Evolutionary conservation across 768 basidiomycete genomes (phyloP).

Genomic region (Antrodiella citrinella): DNA sequence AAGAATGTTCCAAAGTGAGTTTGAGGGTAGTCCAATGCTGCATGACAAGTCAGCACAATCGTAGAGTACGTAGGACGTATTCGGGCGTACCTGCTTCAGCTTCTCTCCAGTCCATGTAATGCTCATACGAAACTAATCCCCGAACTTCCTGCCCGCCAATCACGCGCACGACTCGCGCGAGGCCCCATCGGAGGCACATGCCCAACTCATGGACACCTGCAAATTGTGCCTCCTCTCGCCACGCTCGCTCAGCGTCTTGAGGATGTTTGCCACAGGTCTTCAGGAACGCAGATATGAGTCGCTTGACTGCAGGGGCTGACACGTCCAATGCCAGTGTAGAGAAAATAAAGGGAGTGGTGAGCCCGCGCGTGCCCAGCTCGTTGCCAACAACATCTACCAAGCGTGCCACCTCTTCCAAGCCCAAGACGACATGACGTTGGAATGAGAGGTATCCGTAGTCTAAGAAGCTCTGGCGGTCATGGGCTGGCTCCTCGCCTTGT

Average conservation of each 20-base stretch:
- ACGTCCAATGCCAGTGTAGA: constrained; percentile 83
- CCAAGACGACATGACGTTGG: constrained; percentile 66
- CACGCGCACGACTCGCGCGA: constrained; percentile 70
- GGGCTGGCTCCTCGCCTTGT: constrained; percentile 12
- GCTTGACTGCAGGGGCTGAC: constrained; percentile 60
- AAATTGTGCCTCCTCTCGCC: constrained; percentile 77
- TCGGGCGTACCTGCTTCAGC: constrained; percentile 66
- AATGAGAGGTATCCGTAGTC: constrained; percentile 72
- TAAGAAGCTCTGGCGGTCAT: constrained; percentile 22
- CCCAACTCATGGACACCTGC: constrained; percentile 84
- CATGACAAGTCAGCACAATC: constrained; percentile 11
- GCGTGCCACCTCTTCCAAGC: constrained; percentile 62
- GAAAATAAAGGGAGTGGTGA: constrained; percentile 90
- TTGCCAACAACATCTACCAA: constrained; percentile 65
- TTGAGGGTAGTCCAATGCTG: constrained; percentile 60
- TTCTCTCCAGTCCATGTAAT: constrained; percentile 74
- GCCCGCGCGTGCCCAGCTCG: constrained; percentile 62
- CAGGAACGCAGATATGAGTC: constrained; percentile 79
- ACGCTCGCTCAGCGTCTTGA: constrained; percentile 41
- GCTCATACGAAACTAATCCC: constrained; percentile 80
- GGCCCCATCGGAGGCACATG: constrained; percentile 89
- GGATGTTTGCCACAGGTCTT: constrained; percentile 37
- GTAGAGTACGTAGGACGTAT: constrained; percentile 5
- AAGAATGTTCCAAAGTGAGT: constrained; percentile 69
- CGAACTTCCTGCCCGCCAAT: constrained; percentile 65